Base-by-base conservation (phyloP, 2,329 filamentous ascomycete genomes). In the Hypoxylon sp. region DNA sequence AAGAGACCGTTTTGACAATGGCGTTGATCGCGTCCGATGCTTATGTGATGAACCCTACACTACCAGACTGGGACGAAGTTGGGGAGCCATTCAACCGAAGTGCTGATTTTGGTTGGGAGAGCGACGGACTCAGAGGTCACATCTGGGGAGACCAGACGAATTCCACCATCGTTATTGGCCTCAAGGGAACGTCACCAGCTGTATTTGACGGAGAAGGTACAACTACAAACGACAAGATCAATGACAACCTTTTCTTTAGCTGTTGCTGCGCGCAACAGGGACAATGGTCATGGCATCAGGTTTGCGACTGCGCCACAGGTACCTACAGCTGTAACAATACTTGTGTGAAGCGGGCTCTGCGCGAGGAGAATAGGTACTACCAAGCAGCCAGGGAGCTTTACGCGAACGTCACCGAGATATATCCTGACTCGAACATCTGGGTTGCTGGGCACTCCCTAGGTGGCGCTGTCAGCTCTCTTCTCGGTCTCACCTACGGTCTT, bases 201-300 rank as follows among this genome's bases (percentile, higher is more conserved):
- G 86, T 97, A 3, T 97, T 97, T 67, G 93, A 97, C 69, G 94
- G 94, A n/a, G 89, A 93, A 26, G 93, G 92, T 41, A 97, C 94
- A 1, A 97, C 93, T 0, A 96, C 91, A 17, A 96, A 96, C 62
- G 94, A 99, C 75, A 99, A 99, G 75, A 78, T 92, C 66, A 99
- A 97, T 69, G 94, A 99, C 73, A 99, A 99, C 68, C 79, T 99
- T 7, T 96, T 96, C 73, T 97, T 97, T 75, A 96, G 92, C 67
- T 99, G 94, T 74, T 99, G 94, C 72, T 99, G 94, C 72, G 94
- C 86, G 3, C 91, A 97, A 73, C 92, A 95, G 63, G 91, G 92
- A 0, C 90, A 91, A 59, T 91, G 87, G 74, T 84, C 91, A 11
- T 97, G 91, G 87, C 87, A 89, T 54, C 88, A 95, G 68, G 91